Evolutionary conservation across 441 rosid species (phyloP).

Genomic region (Erodium texanum): DNA sequence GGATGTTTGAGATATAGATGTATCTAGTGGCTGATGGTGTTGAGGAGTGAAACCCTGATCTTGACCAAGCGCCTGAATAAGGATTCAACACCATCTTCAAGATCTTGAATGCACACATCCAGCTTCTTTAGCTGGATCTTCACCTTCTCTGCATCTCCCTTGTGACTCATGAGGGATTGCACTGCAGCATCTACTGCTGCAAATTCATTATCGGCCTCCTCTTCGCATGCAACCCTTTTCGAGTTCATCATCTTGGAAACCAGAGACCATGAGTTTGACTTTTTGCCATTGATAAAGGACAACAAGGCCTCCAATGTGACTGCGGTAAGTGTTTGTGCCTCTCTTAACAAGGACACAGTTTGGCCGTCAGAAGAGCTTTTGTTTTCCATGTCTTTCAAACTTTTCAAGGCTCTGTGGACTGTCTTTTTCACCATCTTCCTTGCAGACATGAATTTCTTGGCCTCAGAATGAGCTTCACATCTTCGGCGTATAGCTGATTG

Average conservation of each 20-base stretch:
- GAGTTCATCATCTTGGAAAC: too few species aligned
- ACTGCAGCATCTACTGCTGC: conserved; percentile 22
- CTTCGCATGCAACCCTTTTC: background rate
- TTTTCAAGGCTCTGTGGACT: conserved; percentile 14
- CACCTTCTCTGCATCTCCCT: conserved; percentile 16
- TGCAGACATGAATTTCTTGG: conserved; percentile 21
- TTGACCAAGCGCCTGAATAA: conserved; percentile 35
- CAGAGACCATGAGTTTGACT: conserved; percentile 11
- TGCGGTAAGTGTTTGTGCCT: conserved; percentile 25
- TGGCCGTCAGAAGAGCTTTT: background rate
- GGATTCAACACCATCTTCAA: conserved; percentile 32
- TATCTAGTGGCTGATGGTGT: conserved; percentile 20
- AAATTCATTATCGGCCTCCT: conserved; percentile 23
- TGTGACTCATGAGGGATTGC: conserved; percentile 12
- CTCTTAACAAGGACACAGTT: conserved; percentile 15
- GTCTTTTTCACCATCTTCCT: conserved; percentile 29
- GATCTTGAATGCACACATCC: conserved; percentile 33
- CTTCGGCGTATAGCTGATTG: conserved; percentile 28
- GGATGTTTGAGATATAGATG: background rate
- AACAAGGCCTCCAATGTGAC: conserved; percentile 27
- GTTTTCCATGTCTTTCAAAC: conserved; percentile 19
- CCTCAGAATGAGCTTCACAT: conserved; percentile 19
- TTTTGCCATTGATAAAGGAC: conserved; percentile 26
- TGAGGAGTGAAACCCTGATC: conserved; percentile 41
- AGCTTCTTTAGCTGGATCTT: conserved; percentile 25